These are phyloP conservation scores for Dryadomyces sulphureus DNA, from an alignment of 2,329 filamentous ascomycete genomes.

Conservation along the genomic window DNA sequence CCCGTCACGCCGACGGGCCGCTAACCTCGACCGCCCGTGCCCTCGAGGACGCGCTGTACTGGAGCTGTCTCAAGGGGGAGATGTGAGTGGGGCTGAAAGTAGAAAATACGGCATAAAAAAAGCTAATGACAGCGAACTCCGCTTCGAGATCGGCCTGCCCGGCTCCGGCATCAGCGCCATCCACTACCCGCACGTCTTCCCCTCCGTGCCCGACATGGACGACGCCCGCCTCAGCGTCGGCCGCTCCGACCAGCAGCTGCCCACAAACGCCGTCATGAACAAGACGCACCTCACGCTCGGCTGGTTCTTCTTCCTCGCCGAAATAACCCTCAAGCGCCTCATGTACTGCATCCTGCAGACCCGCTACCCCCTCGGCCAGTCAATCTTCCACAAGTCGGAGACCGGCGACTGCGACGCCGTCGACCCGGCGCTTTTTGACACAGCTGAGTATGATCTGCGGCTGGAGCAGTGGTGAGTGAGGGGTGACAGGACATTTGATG, in stretches of 20 bases:
- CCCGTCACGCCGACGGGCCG: background rate
- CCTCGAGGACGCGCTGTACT: conserved; percentile 5
- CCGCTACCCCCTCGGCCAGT: background rate
- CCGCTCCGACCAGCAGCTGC: background rate
- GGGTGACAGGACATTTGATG: background rate
- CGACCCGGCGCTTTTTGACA: background rate
- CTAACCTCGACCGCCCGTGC: conserved; percentile 2
- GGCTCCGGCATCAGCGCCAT: conserved; percentile 5
- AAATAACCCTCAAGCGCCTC: conserved; percentile 4
- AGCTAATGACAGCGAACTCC: conserved; percentile 1
- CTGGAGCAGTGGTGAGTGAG: conserved; percentile 2
- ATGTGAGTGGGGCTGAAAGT: background rate
- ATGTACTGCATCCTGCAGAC: conserved; percentile 5
- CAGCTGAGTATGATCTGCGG: conserved; percentile 2
- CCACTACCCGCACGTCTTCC: conserved; percentile 6
- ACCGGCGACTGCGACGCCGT: background rate
- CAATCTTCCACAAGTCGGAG: background rate
- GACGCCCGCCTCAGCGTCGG: no score
- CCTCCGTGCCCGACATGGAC: conserved; percentile 5
- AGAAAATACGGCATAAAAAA: background rate
- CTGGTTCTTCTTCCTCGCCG: conserved; percentile 7
- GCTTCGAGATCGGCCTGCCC: conserved; percentile 4
- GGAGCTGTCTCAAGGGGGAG: conserved; percentile 8
- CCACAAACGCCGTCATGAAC: background rate
- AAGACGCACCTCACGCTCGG: conserved; percentile 1